These are phyloP conservation scores for Aspergillus glaucus DNA, from an alignment of 2,329 filamentous ascomycete genomes.

Conservation along the genomic window DNA sequence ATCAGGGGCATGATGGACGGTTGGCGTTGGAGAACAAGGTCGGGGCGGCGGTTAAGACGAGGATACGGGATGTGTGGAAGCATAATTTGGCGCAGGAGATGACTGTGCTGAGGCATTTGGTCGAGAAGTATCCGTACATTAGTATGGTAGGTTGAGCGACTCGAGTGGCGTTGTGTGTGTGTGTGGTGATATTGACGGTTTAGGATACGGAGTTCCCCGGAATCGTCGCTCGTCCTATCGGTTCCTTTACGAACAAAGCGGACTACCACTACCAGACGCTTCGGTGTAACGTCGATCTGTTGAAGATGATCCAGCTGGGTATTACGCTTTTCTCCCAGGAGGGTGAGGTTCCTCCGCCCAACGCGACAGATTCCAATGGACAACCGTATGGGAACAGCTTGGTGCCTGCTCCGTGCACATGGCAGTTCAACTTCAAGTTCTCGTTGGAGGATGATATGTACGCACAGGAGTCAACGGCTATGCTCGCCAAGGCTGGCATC, in stretches of 20 bases:
- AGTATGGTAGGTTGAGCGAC: constrained; percentile 68
- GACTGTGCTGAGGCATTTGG: constrained; percentile 70
- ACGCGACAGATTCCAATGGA: constrained; percentile 50
- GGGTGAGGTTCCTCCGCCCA: constrained; percentile 74
- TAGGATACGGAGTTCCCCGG: constrained; percentile 99
- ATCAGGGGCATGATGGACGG: constrained; percentile 46
- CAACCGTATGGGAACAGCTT: constrained; percentile 48
- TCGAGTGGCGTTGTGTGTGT: constrained; percentile 4
- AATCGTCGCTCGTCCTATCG: constrained; percentile 91
- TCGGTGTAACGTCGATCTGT: constrained; percentile 91
- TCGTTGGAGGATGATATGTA: constrained; percentile 96
- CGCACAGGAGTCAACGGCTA: constrained; percentile 87
- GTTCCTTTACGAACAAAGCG: constrained; percentile 86
- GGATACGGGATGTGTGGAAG: constrained; percentile 95
- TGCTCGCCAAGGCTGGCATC: constrained; percentile 84
- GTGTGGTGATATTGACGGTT: neutral
- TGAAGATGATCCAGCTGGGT: constrained; percentile 96
- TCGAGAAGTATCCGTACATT: constrained; percentile 91
- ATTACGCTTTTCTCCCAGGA: constrained; percentile 89
- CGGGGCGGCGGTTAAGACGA: constrained; percentile 56
- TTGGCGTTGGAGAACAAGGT: constrained; percentile 50
- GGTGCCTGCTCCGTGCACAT: constrained; percentile 71
- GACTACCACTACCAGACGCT: constrained; percentile 99
- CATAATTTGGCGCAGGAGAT: constrained; percentile 89
- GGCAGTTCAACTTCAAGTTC: constrained; percentile 99